Base-by-base conservation (phyloP, 2,329 filamentous ascomycete genomes). In the Fusarium sp. region DNA sequence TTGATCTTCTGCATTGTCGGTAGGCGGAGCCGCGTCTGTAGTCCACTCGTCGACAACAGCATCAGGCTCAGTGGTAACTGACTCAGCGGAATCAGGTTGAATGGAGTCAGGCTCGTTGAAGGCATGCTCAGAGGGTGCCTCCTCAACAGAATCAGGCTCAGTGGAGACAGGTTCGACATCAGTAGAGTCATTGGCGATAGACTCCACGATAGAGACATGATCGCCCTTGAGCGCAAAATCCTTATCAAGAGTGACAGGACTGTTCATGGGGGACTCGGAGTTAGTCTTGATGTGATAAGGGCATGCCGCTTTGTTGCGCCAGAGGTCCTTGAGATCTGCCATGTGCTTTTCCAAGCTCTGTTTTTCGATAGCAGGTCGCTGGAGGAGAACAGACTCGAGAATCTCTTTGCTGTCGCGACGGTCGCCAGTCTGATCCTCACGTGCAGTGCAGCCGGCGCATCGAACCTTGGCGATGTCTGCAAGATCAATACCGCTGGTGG, bases 341-440 rank as follows among this genome's bases (percentile, higher is more conserved):
- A 10, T 4, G 1, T 59, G 49, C 9, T 63, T 39, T 1, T 29
- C 23, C n/a, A n/a, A 36, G 5, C 11, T 15, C 3, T 9, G 14
- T 2, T 27, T 21, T 7, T 45, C 35, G 4, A 67, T 11, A 1
- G 57, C 10, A 2, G 39, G 14, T 10, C 48, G 39, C n/a, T 60
- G 39, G 1, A 70, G 52, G 0, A 70, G 57, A 0, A 36, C 11
- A 0, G 68, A 68, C 5, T 69, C 59, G 2, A 67, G 37, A 1
- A 69, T 48, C 13, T 71, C 35, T 0, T 43, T 23, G 1, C 44
- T 43, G 0, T 32, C 33, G 1, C 65, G 59, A 2, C 51, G 31
- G 6, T 67, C 53, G 0, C 66, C 61, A 1, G 62, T 29, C 0
- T 55, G 38, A 23, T 66, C 67, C 33, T 70, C 66, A 0, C 59